Evolutionary conservation across 2,329 filamentous ascomycete species (phyloP).

Genomic region (Colletotrichum falcatum): DNA sequence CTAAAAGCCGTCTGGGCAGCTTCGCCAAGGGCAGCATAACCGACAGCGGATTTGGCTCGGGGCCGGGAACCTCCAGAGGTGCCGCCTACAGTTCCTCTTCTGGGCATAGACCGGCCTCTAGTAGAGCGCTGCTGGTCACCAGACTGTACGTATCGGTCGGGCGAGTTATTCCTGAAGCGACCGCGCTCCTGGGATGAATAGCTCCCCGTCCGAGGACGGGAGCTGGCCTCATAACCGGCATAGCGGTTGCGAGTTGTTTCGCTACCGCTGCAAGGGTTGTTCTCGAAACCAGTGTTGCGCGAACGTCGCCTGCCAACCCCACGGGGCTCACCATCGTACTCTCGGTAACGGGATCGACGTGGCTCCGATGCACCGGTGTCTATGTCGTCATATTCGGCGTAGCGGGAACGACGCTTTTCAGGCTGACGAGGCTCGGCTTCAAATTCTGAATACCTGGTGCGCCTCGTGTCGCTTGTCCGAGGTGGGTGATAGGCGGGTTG

Average conservation of each 20-base stretch:
- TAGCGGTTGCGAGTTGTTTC: conserved; percentile 1
- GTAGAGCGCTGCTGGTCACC: conserved; percentile 14
- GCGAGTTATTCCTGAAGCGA: conserved; percentile 21
- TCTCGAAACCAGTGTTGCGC: conserved; percentile 16
- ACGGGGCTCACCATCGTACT: conserved; percentile 4
- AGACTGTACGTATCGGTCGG: conserved; percentile 14
- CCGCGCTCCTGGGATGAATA: conserved; percentile 11
- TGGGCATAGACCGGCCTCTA: conserved; percentile 35
- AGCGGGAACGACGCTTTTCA: conserved; percentile 11
- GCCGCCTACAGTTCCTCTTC: conserved; percentile 7
- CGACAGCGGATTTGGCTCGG: conserved; percentile 42
- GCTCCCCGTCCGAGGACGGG: not conserved
- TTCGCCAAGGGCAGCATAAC: conserved; percentile 39
- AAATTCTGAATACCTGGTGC: conserved; percentile 31
- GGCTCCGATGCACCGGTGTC: conserved; percentile 5
- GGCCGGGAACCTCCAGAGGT: conserved; percentile 23
- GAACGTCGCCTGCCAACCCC: conserved; percentile 12
- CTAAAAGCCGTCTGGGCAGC: conserved; percentile 60
- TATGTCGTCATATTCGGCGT: conserved; percentile 19
- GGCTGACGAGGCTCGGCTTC: conserved; percentile 11
- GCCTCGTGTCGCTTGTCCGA: conserved; percentile 39
- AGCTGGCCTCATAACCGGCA: not conserved
- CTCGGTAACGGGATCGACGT: conserved; percentile 3
- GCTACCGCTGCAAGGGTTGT: not conserved
- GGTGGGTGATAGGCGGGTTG: conserved; percentile 38